Evolutionary conservation across 1,139 yeast species (phyloP).

Genomic region (Yamadazyma jaroonii): DNA sequence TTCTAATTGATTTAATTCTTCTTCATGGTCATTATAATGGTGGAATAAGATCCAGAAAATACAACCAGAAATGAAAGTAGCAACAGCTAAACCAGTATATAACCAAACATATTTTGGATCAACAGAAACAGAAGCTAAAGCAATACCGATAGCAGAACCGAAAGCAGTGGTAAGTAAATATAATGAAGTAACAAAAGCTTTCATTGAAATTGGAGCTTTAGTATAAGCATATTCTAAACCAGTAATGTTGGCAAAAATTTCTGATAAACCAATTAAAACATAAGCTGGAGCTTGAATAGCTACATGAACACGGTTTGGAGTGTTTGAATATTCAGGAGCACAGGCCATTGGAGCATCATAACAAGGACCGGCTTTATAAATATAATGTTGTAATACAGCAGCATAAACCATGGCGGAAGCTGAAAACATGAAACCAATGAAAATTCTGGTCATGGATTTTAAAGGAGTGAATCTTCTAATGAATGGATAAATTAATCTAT

Average conservation of each 20-base stretch:
- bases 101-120: conserved; percentile 71
- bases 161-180: conserved; percentile 61
- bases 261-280: conserved; percentile 58
- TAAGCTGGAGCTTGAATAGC: conserved; percentile 67
- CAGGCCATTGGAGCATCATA: conserved; percentile 53
- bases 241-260: conserved; percentile 63
- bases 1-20: conserved; percentile 58
- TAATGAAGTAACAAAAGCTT: conserved; percentile 62
- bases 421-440: conserved; percentile 72
- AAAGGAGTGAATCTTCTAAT: conserved; percentile 56
- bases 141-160: conserved; percentile 74
- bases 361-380: conserved; percentile 77
- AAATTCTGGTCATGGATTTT: conserved; percentile 71
- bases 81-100: conserved; percentile 59
- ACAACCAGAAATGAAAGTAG: conserved; percentile 59
- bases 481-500: conserved; percentile 51
- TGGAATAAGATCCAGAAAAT: conserved; percentile 62
- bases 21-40: conserved; percentile 57
- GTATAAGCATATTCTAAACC: conserved; percentile 71
- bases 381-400: conserved; percentile 72
- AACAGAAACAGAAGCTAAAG: conserved; percentile 60
- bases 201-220: conserved; percentile 65
- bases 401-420: conserved; percentile 74
- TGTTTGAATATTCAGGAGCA: conserved; percentile 23
- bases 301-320: conserved; percentile 56